These are phyloP conservation scores for Groenewaldozyma salmanticensis DNA, from an alignment of 805 yeast species.

Conservation along the genomic window DNA sequence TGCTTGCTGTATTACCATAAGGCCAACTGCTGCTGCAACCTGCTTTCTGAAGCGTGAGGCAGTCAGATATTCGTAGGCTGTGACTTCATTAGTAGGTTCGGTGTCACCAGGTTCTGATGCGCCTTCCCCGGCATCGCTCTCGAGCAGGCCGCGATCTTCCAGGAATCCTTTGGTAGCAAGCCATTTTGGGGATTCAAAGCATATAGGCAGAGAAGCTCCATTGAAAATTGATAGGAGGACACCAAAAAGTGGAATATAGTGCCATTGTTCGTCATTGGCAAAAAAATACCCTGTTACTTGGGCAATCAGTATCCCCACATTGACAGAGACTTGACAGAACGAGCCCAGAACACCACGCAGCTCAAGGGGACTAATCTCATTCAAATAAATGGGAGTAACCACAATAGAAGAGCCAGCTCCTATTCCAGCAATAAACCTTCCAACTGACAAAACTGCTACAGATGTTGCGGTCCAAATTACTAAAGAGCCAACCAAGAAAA, in stretches of 20 bases:
- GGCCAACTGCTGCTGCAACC: constrained; percentile 54
- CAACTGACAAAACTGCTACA: constrained; percentile 40
- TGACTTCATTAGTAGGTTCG: constrained; percentile 3
- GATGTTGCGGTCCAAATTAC: constrained; percentile 44
- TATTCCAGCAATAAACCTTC: constrained; percentile 71
- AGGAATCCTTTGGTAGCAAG: constrained; percentile 38
- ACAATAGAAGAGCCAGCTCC: constrained; percentile 88
- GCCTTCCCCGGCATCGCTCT: neutral
- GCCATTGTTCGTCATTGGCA: constrained; percentile 64
- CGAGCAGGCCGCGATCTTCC: constrained; percentile 6
- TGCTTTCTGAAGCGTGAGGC: constrained; percentile 47
- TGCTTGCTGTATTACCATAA: constrained; percentile 80
- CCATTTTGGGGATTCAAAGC: constrained; percentile 83
- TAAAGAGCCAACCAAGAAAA: constrained; percentile 53
- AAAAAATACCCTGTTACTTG: constrained; percentile 64
- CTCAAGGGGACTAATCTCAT: constrained; percentile 64
- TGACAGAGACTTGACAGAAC: constrained; percentile 80
- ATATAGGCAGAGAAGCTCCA: constrained; percentile 31
- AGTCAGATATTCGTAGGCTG: constrained; percentile 36
- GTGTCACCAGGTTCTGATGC: neutral
- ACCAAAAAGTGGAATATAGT: constrained; percentile 58
- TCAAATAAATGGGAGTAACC: constrained; percentile 70
- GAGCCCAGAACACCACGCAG: constrained; percentile 75
- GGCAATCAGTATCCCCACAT: constrained; percentile 72
- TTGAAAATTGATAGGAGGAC: constrained; percentile 43